Base-by-base conservation (phyloP, 306 rosid genomes). In the Dryas octopetala region DNA sequence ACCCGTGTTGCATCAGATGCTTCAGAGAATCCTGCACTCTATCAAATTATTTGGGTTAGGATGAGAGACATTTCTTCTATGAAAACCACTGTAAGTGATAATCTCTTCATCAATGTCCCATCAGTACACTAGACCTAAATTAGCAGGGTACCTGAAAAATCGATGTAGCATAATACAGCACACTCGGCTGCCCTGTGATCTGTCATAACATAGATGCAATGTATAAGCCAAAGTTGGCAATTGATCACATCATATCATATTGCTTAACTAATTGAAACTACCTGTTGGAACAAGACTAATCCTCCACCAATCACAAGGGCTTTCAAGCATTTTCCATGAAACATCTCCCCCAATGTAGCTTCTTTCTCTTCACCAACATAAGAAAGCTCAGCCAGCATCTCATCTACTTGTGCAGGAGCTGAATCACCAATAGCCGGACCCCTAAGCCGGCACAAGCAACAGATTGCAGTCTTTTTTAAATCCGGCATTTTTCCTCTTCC, bases 151-250 rank as follows among this genome's bases (percentile, higher is more conserved):
- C 97, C 99, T 90, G 92, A 75, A 96, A 87, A 86, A 96, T 92
- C 16, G 99, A 83, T 68, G 89, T 84, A 63, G 99, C 98, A 85
- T 96, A 96, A 85, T 96, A 96, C 23, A 96, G 88, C 79, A 96
- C 99, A 76, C 99, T 96, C 46, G 99, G 99, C 81, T 96, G 99
- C 66, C 99, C 98, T 40, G 99, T 96, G 79, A 96, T 92, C 98
- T 94, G 97, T 67, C 84, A 83, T 47, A 78, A 51, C 74, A 51
- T 73, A 73, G 60, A 80, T 51, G 50, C 59, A 51, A 50, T 65
- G 54, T 70, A 80, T 85, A 70, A 83, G 88, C 71, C 79, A 81
- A 79, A 70, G 51, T 47, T 26, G 46, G 68, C 16, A 82, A 57
- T 65, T 59, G 17, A 44, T 32, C 5, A 72, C 78, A 62, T 80